Evolutionary conservation across 1,284 basidiomycete species (phyloP).

Genomic region (Puccinia horiana): DNA sequence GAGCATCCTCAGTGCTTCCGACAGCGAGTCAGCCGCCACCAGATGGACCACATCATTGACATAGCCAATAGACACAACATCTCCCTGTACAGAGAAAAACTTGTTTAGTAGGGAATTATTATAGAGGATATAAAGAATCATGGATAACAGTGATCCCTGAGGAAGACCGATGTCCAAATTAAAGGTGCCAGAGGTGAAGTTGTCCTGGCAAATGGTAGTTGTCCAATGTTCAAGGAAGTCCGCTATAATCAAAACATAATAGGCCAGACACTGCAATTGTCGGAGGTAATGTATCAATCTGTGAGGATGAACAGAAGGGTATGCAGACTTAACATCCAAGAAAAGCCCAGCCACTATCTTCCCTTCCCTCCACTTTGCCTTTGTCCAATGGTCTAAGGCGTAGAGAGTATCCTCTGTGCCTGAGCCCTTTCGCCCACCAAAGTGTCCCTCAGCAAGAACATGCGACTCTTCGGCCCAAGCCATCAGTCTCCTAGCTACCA

Average conservation of each 20-base stretch:
- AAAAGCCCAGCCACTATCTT: not conserved
- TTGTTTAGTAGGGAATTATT: not conserved
- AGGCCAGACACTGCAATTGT: not conserved
- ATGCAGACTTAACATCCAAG: slow-evolving; percentile 24
- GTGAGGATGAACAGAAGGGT: not conserved
- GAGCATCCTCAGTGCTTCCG: not conserved
- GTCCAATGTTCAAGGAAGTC: not conserved
- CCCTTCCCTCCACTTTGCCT: not conserved
- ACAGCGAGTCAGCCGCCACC: not conserved
- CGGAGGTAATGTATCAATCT: not conserved
- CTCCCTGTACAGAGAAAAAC: not conserved
- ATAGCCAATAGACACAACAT: not conserved
- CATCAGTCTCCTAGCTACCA: not conserved
- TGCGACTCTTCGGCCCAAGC: not conserved
- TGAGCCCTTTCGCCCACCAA: not conserved
- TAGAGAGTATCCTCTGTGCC: not conserved
- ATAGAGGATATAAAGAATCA: slow-evolving; percentile 4
- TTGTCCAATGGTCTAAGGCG: not conserved
- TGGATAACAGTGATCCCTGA: not conserved
- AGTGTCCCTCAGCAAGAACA: not conserved
- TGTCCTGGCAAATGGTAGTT: not conserved
- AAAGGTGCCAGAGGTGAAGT: not conserved
- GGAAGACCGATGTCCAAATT: not conserved
- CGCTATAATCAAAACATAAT: not conserved
- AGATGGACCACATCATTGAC: not conserved